These are phyloP conservation scores for Maudiozyma serrabonitensis DNA, from an alignment of 805 yeast species.

Conservation along the genomic window DNA sequence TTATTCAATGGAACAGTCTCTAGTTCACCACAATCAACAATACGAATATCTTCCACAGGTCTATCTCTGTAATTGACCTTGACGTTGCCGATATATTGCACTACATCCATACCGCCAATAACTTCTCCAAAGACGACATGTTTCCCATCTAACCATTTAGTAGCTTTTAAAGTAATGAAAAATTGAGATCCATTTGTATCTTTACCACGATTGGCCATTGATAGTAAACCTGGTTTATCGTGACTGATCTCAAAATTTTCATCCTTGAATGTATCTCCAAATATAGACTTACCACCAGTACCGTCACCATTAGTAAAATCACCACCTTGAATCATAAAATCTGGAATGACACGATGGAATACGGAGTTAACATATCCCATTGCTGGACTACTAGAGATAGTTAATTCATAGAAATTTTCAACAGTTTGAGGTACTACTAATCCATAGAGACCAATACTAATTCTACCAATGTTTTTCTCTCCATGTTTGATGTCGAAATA, in stretches of 20 bases:
- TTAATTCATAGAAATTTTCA: conserved; percentile 84
- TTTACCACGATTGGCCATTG: conserved; percentile 97
- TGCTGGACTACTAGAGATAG: conserved; percentile 81
- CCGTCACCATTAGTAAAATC: conserved; percentile 86
- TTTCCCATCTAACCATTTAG: conserved; percentile 81
- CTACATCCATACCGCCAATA: conserved; percentile 67
- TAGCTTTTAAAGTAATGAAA: conserved; percentile 67
- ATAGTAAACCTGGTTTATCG: conserved; percentile 65
- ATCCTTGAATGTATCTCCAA: conserved; percentile 59
- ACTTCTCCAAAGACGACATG: conserved; percentile 93
- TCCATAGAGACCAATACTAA: conserved; percentile 75
- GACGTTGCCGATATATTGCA: conserved; percentile 64
- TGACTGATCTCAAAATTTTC: conserved; percentile 65
- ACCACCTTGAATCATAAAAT: conserved; percentile 57
- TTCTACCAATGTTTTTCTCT: conserved; percentile 65
- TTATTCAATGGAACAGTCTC: conserved; percentile 6
- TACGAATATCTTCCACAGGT: conserved; percentile 8
- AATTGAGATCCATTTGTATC: conserved; percentile 95
- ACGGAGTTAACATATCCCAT: conserved; percentile 75
- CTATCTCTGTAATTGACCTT: conserved; percentile 5
- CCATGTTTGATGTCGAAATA: conserved; percentile 69
- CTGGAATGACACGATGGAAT: conserved; percentile 92
- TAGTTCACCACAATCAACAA: conserved; percentile 9
- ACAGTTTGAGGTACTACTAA: conserved; percentile 87
- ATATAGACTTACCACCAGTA: conserved; percentile 86